Percentiles rank a stretch among this genome's conserved stretches.
These are phyloP conservation scores for Allium cepa DNA, from an alignment of 106 monocot genomes.

Conservation along the genomic window DNA sequence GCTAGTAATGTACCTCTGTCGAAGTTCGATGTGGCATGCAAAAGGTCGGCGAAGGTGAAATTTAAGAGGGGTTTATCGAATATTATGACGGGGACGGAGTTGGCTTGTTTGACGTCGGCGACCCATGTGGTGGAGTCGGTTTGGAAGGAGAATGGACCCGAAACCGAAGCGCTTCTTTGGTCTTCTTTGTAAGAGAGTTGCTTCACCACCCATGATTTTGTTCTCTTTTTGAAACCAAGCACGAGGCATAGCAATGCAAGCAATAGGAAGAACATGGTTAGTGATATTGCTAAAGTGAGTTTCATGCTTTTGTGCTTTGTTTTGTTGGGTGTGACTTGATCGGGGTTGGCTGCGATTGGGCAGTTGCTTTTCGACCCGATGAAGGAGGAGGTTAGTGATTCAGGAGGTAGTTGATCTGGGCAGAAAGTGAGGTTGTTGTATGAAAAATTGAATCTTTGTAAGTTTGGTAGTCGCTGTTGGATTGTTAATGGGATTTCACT, in stretches of 20 bases:
- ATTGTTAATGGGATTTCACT: constrained; percentile 51
- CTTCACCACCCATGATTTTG: constrained; percentile 33
- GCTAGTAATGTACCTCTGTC: constrained; percentile 60
- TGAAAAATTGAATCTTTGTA: constrained; percentile 69
- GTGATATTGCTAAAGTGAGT: constrained; percentile 34
- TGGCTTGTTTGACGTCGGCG: constrained; percentile 67
- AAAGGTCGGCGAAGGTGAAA: constrained; percentile 75
- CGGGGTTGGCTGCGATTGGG: constrained; percentile 75
- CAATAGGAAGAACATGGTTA: constrained; percentile 33
- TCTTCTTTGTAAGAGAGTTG: constrained; percentile 47
- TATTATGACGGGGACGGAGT: constrained; percentile 68
- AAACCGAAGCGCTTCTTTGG: constrained; percentile 10
- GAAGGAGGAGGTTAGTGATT: constrained; percentile 38
- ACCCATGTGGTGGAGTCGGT: constrained; percentile 73
- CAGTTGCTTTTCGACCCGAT: constrained; percentile 48
- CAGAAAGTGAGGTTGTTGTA: constrained; percentile 81
- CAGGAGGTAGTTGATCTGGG: constrained; percentile 23
- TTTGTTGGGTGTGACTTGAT: constrained; percentile 8
- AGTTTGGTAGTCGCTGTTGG: constrained; percentile 25
- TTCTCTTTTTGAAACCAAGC: constrained; percentile 25
- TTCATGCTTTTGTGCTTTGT: constrained; percentile 20
- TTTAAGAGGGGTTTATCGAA: constrained; percentile 85
- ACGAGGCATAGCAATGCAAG: constrained; percentile 30
- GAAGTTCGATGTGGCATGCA: constrained; percentile 62
- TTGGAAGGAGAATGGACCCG: constrained; percentile 69